Conservation (phyloP, 2,329 filamentous ascomycete genomes). For the Penicillium rolfsii region DNA sequence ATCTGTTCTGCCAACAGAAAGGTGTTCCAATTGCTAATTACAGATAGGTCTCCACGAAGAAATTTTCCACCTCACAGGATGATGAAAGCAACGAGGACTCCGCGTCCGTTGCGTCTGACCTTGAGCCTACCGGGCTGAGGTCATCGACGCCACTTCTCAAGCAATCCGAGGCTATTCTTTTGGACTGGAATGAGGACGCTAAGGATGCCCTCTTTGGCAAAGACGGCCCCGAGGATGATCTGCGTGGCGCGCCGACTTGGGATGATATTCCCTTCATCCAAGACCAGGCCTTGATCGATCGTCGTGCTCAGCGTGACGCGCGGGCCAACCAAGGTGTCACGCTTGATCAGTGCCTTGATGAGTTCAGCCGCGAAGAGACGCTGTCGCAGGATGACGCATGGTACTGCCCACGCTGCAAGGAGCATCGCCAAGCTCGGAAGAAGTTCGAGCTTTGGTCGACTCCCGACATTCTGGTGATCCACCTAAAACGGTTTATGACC, state of each 20-base stretch:
- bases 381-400: constrained; percentile 94
- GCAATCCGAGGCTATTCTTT: constrained; percentile 79
- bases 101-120: constrained; percentile 35
- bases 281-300: constrained; percentile 67
- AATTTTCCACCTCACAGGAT: constrained; percentile 8
- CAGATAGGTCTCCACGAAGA: not conserved
- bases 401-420: constrained; percentile 96
- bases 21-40: not conserved
- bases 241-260: constrained; percentile 65
- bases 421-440: constrained; percentile 88
- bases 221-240: constrained; percentile 49
- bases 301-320: constrained; percentile 47
- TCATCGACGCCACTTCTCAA: constrained; percentile 64
- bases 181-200: constrained; percentile 78
- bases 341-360: constrained; percentile 87
- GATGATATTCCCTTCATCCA: constrained; percentile 54
- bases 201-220: constrained; percentile 70
- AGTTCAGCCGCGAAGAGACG: constrained; percentile 92
- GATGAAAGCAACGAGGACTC: constrained; percentile 35
- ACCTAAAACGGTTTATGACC: constrained; percentile 83
- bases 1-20: not conserved
- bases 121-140: constrained; percentile 18
- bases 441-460: constrained; percentile 97
- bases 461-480: constrained; percentile 91
- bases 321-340: constrained; percentile 67